Conservation (phyloP, 1,284 basidiomycete genomes). For the Irpex rosettiformis region DNA sequence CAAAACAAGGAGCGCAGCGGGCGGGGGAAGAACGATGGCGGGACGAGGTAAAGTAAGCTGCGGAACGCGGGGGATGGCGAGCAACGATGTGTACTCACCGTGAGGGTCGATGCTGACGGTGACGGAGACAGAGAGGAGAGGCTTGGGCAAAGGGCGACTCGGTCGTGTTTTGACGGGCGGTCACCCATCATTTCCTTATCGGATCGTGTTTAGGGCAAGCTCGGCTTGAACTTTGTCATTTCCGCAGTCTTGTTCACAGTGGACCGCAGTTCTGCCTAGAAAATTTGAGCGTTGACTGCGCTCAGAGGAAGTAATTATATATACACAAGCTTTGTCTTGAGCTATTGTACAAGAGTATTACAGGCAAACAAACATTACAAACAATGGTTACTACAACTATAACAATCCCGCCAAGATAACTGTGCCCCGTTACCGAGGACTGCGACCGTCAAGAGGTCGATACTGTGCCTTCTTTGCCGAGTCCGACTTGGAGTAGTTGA, state of each 20-base stretch:
- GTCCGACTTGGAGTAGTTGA: neutral
- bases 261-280: neutral
- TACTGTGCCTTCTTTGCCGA: neutral
- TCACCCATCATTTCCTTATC: slow-evolving; percentile 27
- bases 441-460: neutral
- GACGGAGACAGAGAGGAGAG: no score
- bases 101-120: slow-evolving; percentile 19
- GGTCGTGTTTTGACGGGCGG: slow-evolving; percentile 14
- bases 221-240: neutral
- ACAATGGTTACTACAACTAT: neutral
- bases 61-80: slow-evolving; percentile 11
- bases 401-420: neutral
- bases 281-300: neutral
- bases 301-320: no score
- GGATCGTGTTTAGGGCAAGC: slow-evolving; percentile 32
- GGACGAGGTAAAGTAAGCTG: slow-evolving; percentile 10
- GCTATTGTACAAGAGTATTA: neutral
- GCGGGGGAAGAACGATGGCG: neutral
- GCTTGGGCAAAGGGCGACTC: slow-evolving; percentile 28
- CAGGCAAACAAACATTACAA: neutral
- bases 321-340: neutral
- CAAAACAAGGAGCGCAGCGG: slow-evolving; percentile 10
- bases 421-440: neutral
- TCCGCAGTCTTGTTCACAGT: neutral
- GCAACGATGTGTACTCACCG: slow-evolving; percentile 16